Percentiles rank a stretch among this genome's conserved stretches.
Conservation (phyloP, 192 early-diverging fungal genomes). For the Rhizoclosmatium sp. region DNA sequence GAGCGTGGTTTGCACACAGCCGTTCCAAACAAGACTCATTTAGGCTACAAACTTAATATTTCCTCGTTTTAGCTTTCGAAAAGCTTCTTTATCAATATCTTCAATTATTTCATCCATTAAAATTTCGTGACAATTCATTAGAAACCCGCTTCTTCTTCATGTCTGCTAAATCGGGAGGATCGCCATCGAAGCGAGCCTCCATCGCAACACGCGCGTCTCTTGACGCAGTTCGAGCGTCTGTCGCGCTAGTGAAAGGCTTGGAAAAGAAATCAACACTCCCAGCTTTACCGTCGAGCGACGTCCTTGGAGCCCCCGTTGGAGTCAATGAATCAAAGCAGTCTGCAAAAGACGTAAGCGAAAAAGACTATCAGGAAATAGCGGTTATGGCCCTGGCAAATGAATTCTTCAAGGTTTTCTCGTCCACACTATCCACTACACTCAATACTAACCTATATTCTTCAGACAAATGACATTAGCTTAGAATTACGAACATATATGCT, state of each 20-base stretch:
- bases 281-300: not conserved
- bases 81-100: not conserved
- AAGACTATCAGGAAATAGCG: constrained; percentile 42
- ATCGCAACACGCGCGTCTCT: not conserved
- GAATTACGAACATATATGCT: constrained; percentile 58
- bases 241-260: not conserved
- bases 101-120: not conserved
- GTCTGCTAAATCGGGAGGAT: no score
- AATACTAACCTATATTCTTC: constrained; percentile 2
- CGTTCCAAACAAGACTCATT: constrained; percentile 24
- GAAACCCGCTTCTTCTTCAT: no score
- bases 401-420: constrained; percentile 38
- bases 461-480: constrained; percentile 50
- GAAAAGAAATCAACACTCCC: not conserved
- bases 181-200: not conserved
- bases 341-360: not conserved
- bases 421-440: not conserved
- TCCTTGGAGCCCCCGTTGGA: constrained; percentile 29
- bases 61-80: not conserved
- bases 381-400: constrained; percentile 49
- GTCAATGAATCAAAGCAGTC: constrained; percentile 21
- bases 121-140: no score
- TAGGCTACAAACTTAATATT: constrained; percentile 9
- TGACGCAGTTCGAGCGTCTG: not conserved
- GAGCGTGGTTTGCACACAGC: constrained; percentile 33